phyloP scores from a whole-genome alignment of 106 monocot genomes.

The Allium sativum region DNA sequence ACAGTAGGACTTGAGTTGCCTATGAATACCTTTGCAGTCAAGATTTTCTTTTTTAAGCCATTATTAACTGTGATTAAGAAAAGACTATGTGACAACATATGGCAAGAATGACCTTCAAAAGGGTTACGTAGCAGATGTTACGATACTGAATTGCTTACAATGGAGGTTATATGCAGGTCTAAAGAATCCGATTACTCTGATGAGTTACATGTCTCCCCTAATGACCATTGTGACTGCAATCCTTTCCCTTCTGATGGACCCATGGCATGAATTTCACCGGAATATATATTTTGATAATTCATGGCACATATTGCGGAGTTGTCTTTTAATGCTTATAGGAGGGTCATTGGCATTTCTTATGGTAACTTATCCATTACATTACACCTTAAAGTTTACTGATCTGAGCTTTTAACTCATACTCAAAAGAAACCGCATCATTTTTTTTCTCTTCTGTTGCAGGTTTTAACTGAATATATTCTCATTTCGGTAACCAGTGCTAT shows the following conservation, averaged over 20 bases:
- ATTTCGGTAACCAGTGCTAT: constrained; percentile 94
- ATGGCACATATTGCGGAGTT: constrained; percentile 64
- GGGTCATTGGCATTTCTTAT: constrained; percentile 79
- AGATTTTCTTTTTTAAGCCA: too few relatives aligned
- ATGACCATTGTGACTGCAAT: constrained; percentile 62
- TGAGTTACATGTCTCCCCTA: constrained; percentile 73
- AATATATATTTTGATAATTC: constrained; percentile 69
- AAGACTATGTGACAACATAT: neutral
- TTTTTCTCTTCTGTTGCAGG: constrained; percentile 39
- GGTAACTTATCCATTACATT: constrained; percentile 25
- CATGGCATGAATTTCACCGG: constrained; percentile 57
- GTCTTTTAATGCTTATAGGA: constrained; percentile 70
- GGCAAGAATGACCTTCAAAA: neutral
- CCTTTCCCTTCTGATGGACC: constrained; percentile 68
- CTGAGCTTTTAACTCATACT: neutral
- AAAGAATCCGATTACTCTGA: constrained; percentile 72
- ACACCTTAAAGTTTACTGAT: neutral
- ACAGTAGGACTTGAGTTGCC: too few relatives aligned
- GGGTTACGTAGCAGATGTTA: too few relatives aligned
- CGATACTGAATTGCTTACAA: neutral
- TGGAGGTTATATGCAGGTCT: constrained; percentile 36
- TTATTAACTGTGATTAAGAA: too few relatives aligned
- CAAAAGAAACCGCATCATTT: constrained; percentile 8
- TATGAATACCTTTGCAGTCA: too few relatives aligned
- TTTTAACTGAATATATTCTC: constrained; percentile 91